Evolutionary conservation across 768 basidiomycete genomes (phyloP), one percentile per base, ranked within the genome.

Genomic region (Rubroboletus pulcherrimus): DNA sequence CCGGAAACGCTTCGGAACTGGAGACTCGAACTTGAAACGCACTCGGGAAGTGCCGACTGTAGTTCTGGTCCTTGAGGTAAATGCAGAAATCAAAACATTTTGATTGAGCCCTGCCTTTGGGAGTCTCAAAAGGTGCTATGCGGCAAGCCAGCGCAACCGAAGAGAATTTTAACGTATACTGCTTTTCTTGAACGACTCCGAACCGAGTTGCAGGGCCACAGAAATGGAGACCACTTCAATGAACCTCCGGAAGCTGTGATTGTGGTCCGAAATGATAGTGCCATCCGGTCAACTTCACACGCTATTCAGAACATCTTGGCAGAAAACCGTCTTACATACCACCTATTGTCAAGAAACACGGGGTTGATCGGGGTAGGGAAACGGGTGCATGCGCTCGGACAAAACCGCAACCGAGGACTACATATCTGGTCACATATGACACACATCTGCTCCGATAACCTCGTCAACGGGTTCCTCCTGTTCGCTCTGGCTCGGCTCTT

Each of bases 401-500:
- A 19, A 34, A 39, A 30, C 19, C 7, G 40, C 15, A 58, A 5
- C 21, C 29, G 24, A 41, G 8, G 15, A 33, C 30, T 29, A 42
- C 26, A 14, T 38, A 8, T 33, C 41, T 19, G 17, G 29, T 11
- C n/a, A 19, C 19, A 30, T 26, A 26, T 24, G 10, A 34, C 21
- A 17, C 26, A 1, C 34, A 43, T 55, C 7, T 29, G 7, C 29
- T 19, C 11, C 14, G 10, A 26, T 15, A n/a, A 1, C 31, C 33
- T 29, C 42, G 21, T 55, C 17, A 33, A 10, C 24, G 0, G 4
- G 8, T 12, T 14, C 14, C 35, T 17, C 5, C 21, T 26, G 30
- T 24, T 55, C 48, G 57, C 29, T 50, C 57, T 11, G 59, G 47
- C 10, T 66, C 64, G 19, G 56, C 41, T 49, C 58, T 63, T 5